phyloP scores from a whole-genome alignment of 2,329 filamentous ascomycete genomes.

The Corniculantispora saksenae region DNA sequence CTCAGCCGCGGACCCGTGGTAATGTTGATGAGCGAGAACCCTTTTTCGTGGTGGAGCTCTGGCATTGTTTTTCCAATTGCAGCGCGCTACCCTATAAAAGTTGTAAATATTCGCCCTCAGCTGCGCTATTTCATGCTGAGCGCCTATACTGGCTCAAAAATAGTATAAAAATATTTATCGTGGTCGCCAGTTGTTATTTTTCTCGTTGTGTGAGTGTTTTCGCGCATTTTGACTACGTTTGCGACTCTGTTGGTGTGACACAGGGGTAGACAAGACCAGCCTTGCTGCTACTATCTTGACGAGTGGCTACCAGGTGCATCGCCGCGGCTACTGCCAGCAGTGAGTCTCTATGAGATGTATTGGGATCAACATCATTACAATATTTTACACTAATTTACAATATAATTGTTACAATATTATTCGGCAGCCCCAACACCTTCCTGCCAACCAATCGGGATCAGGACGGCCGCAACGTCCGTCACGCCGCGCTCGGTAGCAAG shows the following conservation, averaged over 20 bases:
- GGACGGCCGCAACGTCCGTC: constrained; percentile 78
- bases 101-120: background rate
- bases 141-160: background rate
- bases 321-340: background rate
- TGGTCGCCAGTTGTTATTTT: no score
- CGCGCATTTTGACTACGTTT: no score
- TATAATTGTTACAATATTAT: constrained; percentile 12
- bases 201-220: no score
- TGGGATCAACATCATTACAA: background rate
- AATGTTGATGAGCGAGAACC: background rate
- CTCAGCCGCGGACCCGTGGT: background rate
- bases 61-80: background rate
- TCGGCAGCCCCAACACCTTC: constrained; percentile 52
- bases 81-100: constrained; percentile 2
- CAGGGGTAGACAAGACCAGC: no score
- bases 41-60: constrained; percentile 10
- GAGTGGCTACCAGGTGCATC: no score
- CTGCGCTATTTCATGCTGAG: background rate
- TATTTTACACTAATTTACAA: constrained; percentile 17
- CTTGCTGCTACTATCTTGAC: no score
- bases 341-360: no score
- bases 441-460: constrained; percentile 84
- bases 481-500: constrained; percentile 92
- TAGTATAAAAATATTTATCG: background rate
- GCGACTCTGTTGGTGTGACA: no score